A percentile compares a stretch with the other conserved stretches of the same genome.
These are phyloP conservation scores for Pascua guehoae DNA, from an alignment of 1,284 basidiomycete species.

Conservation along the genomic window DNA sequence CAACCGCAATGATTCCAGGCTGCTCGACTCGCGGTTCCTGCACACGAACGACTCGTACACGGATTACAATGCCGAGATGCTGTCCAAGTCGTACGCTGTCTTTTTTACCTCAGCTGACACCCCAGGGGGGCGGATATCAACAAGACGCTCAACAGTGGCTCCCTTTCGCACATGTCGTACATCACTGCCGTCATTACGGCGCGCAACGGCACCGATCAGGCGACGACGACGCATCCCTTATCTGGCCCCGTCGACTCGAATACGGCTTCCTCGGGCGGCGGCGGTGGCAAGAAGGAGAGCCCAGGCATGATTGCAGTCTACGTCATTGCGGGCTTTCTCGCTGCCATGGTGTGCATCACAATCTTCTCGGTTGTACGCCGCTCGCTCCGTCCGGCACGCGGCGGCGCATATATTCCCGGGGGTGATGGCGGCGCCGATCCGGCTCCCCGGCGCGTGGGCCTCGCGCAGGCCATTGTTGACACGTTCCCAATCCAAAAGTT, in stretches of 20 bases:
- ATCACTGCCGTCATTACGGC: conserved; percentile 63
- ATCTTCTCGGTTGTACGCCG: conserved; percentile 55
- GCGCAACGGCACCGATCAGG: conserved; percentile 59
- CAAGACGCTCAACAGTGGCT: conserved; percentile 51
- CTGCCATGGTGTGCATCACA: conserved; percentile 59
- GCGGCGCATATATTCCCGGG: conserved; percentile 17
- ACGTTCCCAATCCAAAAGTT: conserved; percentile 92
- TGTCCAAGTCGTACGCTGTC: conserved; percentile 32
- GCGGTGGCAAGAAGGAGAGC: conserved; percentile 21
- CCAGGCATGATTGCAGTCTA: conserved; percentile 69
- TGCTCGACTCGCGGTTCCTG: conserved; percentile 64
- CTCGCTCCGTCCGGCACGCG: conserved; percentile 55
- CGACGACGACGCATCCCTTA: conserved; percentile 19
- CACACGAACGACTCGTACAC: conserved; percentile 57
- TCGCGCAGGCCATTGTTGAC: conserved; percentile 84
- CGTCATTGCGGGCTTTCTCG: conserved; percentile 77
- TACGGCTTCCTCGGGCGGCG: neutral
- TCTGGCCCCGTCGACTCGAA: conserved; percentile 11
- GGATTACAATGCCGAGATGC: conserved; percentile 52
- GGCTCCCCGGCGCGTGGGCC: conserved; percentile 61
- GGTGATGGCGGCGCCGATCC: conserved; percentile 49
- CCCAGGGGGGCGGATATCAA: conserved; percentile 51
- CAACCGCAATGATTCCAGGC: conserved; percentile 37
- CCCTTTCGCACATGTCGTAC: conserved; percentile 55
- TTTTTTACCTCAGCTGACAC: conserved; percentile 24